A percentile compares a stretch with the other conserved stretches of the same genome.
Conservation (phyloP, 768 basidiomycete genomes). For the Termitomyces sp. region DNA sequence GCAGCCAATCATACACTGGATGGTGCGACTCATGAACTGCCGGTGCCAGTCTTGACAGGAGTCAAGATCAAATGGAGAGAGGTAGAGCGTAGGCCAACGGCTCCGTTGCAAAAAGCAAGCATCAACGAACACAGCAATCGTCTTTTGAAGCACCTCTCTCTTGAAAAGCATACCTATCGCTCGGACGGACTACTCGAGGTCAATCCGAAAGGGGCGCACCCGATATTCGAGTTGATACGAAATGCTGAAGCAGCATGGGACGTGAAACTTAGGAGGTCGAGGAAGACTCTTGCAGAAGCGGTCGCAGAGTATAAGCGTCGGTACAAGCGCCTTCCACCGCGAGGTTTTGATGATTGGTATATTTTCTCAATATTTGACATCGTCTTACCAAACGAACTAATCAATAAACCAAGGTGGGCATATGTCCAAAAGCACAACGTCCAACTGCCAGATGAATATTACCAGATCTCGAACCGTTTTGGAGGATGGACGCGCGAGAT, state of each 20-base stretch:
- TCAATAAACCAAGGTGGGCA: conserved; percentile 29
- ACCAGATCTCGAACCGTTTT: conserved; percentile 80
- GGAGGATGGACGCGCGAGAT: conserved; percentile 49
- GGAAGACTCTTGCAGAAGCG: conserved; percentile 71
- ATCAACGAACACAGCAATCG: neutral
- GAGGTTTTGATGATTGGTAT: conserved; percentile 61
- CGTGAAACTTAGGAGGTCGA: conserved; percentile 57
- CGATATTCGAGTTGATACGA: conserved; percentile 73
- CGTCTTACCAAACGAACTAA: neutral
- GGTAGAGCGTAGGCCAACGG: neutral
- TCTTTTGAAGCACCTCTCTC: conserved; percentile 32
- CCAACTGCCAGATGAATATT: conserved; percentile 83
- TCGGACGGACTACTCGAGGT: conserved; percentile 39
- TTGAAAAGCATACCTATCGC: conserved; percentile 30
- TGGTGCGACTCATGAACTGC: neutral
- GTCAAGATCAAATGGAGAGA: neutral
- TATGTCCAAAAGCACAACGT: conserved; percentile 61
- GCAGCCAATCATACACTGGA: neutral
- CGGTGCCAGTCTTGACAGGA: neutral
- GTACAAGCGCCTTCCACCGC: conserved; percentile 73
- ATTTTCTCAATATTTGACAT: neutral
- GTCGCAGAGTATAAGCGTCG: conserved; percentile 73
- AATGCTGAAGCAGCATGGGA: conserved; percentile 69
- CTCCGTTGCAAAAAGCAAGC: neutral
- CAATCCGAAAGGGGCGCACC: conserved; percentile 49